phyloP scores from a whole-genome alignment of 2,329 filamentous ascomycete genomes.

The Colletotrichum tanaceti region DNA sequence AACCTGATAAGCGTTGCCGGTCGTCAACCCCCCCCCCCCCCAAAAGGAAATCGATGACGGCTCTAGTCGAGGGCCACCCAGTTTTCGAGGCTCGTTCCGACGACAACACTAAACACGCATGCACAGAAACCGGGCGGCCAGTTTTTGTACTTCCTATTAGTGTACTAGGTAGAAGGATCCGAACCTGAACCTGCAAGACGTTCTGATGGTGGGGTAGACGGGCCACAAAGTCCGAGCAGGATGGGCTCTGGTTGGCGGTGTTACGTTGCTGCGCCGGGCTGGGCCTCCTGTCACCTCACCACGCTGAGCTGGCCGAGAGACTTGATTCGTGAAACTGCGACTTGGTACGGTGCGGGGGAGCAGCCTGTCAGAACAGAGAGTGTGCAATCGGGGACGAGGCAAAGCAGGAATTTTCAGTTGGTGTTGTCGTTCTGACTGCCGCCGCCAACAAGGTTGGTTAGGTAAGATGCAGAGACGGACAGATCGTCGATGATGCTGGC shows the following conservation, averaged over 20 bases:
- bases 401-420: constrained; percentile 29
- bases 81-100: constrained; percentile 10
- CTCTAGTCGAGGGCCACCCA: constrained; percentile 7
- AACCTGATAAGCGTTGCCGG: constrained; percentile 5
- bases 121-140: constrained; percentile 23
- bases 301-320: constrained; percentile 4
- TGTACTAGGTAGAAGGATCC: constrained; percentile 32
- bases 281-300: constrained; percentile 24
- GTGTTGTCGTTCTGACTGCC: background rate
- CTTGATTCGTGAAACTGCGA: constrained; percentile 33
- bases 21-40: background rate
- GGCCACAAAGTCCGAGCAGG: constrained; percentile 21
- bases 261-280: constrained; percentile 28
- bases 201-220: constrained; percentile 30
- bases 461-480: constrained; percentile 5
- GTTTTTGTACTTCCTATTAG: constrained; percentile 16
- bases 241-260: constrained; percentile 28
- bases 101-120: background rate
- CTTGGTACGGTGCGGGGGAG: constrained; percentile 29
- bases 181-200: constrained; percentile 26
- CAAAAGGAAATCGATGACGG: constrained; percentile 1
- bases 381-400: background rate
- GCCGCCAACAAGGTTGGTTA: background rate
- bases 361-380: constrained; percentile 28
- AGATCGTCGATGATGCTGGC: constrained; percentile 23